Conservation (phyloP, 495 filamentous ascomycete genomes). For the Hyaloscypha finlandica region DNA sequence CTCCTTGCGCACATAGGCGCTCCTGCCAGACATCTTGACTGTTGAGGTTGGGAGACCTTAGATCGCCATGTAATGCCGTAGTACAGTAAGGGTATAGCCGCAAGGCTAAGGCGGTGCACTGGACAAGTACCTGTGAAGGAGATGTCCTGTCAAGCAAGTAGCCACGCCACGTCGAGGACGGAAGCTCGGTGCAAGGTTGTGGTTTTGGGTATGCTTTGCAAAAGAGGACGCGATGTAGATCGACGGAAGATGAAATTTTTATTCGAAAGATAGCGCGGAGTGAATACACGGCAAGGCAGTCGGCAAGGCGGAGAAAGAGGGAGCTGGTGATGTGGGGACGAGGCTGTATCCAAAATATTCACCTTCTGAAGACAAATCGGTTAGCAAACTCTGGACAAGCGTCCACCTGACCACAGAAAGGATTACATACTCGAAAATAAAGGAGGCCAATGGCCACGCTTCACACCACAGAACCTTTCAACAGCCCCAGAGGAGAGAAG, state of each 20-base stretch:
- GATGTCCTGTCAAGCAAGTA: not conserved
- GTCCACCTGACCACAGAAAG: not conserved
- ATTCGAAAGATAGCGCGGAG: too few relatives aligned
- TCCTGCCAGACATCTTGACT: conserved; percentile 53
- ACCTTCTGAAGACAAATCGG: not conserved
- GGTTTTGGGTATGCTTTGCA: too few relatives aligned
- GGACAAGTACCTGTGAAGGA: not conserved
- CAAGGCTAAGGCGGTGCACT: not conserved
- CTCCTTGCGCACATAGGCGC: conserved; percentile 56
- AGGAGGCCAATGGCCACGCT: not conserved
- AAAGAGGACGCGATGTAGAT: too few relatives aligned
- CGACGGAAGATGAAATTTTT: too few relatives aligned
- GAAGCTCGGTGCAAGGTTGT: too few relatives aligned
- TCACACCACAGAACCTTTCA: not conserved
- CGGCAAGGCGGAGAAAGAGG: too few relatives aligned
- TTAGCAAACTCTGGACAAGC: not conserved
- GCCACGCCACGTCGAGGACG: not conserved
- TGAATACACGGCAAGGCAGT: too few relatives aligned
- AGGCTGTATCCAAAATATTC: not conserved
- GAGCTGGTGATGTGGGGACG: too few relatives aligned
- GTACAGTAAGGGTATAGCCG: not conserved
- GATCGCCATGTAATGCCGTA: conserved; percentile 6
- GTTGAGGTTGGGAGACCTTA: not conserved
- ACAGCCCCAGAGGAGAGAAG: not conserved
- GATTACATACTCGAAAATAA: not conserved